phyloP scores from a whole-genome alignment of 2,329 filamentous ascomycete genomes.

The Cadophora sp. region DNA sequence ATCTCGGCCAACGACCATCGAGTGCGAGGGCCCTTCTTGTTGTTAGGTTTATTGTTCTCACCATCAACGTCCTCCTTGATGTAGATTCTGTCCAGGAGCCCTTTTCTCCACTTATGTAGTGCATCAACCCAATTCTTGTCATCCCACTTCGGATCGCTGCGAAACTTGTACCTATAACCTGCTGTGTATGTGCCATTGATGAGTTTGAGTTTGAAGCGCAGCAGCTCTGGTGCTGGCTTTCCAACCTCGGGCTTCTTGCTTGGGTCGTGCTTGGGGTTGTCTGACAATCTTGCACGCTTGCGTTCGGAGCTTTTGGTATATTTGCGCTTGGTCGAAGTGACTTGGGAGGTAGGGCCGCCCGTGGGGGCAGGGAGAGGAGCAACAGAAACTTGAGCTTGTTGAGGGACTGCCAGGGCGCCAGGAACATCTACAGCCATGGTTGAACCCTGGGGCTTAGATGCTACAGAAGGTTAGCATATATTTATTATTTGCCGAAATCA shows the following conservation, averaged over 20 bases:
- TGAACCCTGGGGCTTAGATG: background rate
- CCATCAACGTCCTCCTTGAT: background rate
- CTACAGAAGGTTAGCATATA: background rate
- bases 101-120: background rate
- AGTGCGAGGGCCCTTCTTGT: background rate
- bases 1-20: conserved; percentile 2
- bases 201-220: conserved; percentile 3
- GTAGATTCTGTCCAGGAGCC: background rate
- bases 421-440: background rate
- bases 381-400: background rate
- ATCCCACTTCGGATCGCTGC: conserved; percentile 5
- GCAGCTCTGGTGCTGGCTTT: background rate
- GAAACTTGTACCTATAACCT: background rate
- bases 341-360: too few relatives aligned
- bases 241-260: background rate
- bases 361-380: too few relatives aligned
- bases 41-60: background rate
- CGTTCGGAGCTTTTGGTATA: background rate
- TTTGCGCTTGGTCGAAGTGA: background rate
- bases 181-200: background rate
- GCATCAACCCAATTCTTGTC: conserved; percentile 5
- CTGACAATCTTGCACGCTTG: background rate
- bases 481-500: too few relatives aligned
- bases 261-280: background rate
- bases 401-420: background rate